These are phyloP conservation scores for Aegilops bicornis DNA, from an alignment of 176 grass and related monocot genomes.

Conservation along the genomic window DNA sequence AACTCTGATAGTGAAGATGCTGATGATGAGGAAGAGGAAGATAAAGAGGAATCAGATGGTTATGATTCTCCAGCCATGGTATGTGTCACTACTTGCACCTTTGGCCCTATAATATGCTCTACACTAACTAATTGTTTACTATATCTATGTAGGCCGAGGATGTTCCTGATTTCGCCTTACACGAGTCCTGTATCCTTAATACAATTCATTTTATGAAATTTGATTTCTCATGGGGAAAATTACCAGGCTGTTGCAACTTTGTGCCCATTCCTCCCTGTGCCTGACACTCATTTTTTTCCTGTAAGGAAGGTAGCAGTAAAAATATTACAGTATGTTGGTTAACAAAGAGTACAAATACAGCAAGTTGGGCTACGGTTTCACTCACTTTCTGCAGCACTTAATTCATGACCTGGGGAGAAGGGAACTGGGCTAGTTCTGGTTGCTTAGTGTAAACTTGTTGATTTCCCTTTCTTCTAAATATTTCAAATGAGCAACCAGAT, in stretches of 20 bases:
- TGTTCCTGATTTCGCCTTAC: conserved; percentile 40
- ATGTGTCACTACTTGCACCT: conserved; percentile 32
- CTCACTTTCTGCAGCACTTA: background rate
- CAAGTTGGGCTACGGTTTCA: background rate
- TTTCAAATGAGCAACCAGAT: background rate
- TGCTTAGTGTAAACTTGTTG: background rate
- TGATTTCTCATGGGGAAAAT: background rate
- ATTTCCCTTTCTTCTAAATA: background rate
- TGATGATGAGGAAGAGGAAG: conserved; percentile 64
- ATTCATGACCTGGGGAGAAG: background rate
- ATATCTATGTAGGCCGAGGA: conserved; percentile 39
- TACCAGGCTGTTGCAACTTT: background rate
- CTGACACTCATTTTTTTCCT: background rate
- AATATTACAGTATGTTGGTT: conserved; percentile 17
- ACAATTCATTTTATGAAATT: background rate
- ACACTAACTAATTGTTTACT: conserved; percentile 25
- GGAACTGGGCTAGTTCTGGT: background rate
- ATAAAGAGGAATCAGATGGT: conserved; percentile 53
- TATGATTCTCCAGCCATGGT: conserved; percentile 61
- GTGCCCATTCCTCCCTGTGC: background rate
- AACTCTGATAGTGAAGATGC: conserved; percentile 56
- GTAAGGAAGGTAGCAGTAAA: background rate
- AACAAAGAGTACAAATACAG: background rate
- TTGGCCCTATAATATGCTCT: background rate
- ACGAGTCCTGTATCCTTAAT: conserved; percentile 56